These are phyloP conservation scores for Capsella bursapastoris DNA, from an alignment of 345 rosid genomes.

Conservation along the genomic window DNA sequence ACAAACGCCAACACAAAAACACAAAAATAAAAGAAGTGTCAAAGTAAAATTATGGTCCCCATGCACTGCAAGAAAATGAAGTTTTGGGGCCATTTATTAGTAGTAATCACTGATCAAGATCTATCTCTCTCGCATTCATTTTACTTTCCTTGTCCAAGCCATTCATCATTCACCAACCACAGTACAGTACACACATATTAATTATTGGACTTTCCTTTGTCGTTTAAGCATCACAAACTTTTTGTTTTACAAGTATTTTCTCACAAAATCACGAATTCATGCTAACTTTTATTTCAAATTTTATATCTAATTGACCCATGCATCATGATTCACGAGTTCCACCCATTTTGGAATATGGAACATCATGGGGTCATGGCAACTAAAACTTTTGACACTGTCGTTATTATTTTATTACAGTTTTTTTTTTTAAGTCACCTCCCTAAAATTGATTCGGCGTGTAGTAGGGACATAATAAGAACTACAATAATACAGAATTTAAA, in stretches of 20 bases:
- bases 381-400: not conserved
- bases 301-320: not conserved
- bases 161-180: conserved; percentile 17
- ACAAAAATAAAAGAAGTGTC: not conserved
- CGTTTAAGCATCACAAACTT: not conserved
- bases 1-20: not conserved
- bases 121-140: not conserved
- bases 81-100: conserved; percentile 4
- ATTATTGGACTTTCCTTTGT: conserved; percentile 14
- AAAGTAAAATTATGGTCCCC: conserved; percentile 5
- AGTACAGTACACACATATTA: not conserved
- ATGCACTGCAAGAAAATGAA: not conserved
- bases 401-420: not conserved
- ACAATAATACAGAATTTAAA: conserved; percentile 23
- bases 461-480: not conserved
- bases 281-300: not conserved
- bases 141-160: not conserved
- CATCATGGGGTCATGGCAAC: not conserved
- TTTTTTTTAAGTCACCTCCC: not conserved
- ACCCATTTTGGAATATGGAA: conserved; percentile 22
- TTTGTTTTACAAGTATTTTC: too few relatives aligned
- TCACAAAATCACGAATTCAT: not conserved
- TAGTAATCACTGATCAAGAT: not conserved
- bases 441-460: not conserved
- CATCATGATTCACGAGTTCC: not conserved